phyloP scores from a whole-genome alignment of 2,329 filamentous ascomycete species.

The Aureobasidium sp. region DNA sequence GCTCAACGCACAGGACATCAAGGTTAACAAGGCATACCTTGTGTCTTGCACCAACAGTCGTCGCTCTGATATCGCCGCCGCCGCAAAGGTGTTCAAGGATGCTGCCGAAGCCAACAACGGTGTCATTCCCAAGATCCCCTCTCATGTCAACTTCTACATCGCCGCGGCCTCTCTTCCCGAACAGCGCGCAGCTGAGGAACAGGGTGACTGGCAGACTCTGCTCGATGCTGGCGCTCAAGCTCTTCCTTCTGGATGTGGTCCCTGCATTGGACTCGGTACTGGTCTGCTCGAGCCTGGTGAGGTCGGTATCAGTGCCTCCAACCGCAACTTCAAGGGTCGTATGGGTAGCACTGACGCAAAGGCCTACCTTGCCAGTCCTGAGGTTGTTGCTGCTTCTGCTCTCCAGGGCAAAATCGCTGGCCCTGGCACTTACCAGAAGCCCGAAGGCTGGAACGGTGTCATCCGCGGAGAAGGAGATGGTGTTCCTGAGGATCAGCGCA shows the following conservation, averaged over 20 bases:
- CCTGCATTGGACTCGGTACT: constrained; percentile 77
- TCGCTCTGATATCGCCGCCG: constrained; percentile 71
- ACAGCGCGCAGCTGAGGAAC: constrained; percentile 67
- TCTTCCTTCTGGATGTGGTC: constrained; percentile 68
- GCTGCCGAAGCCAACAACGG: constrained; percentile 53
- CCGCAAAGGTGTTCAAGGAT: constrained; percentile 77
- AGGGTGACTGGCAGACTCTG: constrained; percentile 78
- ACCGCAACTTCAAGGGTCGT: constrained; percentile 85
- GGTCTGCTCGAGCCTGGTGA: constrained; percentile 80
- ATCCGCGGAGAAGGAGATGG: constrained; percentile 66
- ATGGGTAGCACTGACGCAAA: constrained; percentile 77
- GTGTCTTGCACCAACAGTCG: constrained; percentile 87
- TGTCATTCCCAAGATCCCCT: constrained; percentile 60
- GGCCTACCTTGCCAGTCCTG: constrained; percentile 81
- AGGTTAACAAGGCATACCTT: constrained; percentile 76
- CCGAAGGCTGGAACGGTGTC: constrained; percentile 60
- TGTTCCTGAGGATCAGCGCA: constrained; percentile 55
- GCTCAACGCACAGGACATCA: constrained; percentile 66
- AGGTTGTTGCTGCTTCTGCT: constrained; percentile 87
- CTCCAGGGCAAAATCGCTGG: constrained; percentile 65
- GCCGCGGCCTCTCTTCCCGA: constrained; percentile 76
- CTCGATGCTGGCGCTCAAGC: constrained; percentile 69
- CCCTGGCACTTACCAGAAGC: constrained; percentile 70
- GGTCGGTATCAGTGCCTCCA: constrained; percentile 73
- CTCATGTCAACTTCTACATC: constrained; percentile 79